These are phyloP conservation scores for Phycomyces blakesleeanus DNA, from an alignment of 192 early-diverging fungal genomes.

Conservation along the genomic window DNA sequence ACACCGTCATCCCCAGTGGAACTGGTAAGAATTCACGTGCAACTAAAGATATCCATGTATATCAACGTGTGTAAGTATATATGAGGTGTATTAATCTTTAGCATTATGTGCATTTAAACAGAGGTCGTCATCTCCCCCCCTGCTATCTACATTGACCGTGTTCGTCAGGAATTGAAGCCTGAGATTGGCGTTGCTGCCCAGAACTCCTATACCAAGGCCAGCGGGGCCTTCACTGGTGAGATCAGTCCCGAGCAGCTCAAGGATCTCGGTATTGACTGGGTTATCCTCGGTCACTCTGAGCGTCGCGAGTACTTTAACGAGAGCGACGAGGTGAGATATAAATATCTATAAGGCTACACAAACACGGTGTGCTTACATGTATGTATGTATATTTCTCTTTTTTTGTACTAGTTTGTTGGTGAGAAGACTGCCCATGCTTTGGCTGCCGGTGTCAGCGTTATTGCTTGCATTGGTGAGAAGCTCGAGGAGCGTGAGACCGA, in stretches of 20 bases:
- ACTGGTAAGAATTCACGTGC: conserved; percentile 76
- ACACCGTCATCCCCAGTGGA: conserved; percentile 54
- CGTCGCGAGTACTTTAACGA: conserved; percentile 91
- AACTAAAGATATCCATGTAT: background rate
- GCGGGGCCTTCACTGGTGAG: conserved; percentile 97
- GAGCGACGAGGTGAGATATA: conserved; percentile 63
- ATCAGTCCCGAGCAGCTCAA: conserved; percentile 93
- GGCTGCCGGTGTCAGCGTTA: conserved; percentile 84
- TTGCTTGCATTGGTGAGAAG: conserved; percentile 95
- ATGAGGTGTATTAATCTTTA: too few relatives aligned
- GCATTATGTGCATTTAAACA: too few relatives aligned
- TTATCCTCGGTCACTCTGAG: conserved; percentile 98
- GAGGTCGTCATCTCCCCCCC: conserved; percentile 98
- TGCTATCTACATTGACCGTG: conserved; percentile 81
- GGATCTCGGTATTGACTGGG: conserved; percentile 94
- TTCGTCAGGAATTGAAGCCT: conserved; percentile 70
- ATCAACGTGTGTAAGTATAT: too few relatives aligned
- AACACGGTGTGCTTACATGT: background rate
- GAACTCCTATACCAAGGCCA: conserved; percentile 83
- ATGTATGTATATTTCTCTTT: background rate
- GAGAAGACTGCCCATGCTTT: conserved; percentile 89
- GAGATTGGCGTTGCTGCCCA: conserved; percentile 92
- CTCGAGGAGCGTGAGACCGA: conserved; percentile 90
- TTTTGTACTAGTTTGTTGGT: conserved; percentile 59
- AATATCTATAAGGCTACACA: too few relatives aligned